Evolutionary conservation across 805 yeast genomes (phyloP), one percentile per base, ranked within the genome.

Genomic region (Wickerhamomyces silvicola): DNA sequence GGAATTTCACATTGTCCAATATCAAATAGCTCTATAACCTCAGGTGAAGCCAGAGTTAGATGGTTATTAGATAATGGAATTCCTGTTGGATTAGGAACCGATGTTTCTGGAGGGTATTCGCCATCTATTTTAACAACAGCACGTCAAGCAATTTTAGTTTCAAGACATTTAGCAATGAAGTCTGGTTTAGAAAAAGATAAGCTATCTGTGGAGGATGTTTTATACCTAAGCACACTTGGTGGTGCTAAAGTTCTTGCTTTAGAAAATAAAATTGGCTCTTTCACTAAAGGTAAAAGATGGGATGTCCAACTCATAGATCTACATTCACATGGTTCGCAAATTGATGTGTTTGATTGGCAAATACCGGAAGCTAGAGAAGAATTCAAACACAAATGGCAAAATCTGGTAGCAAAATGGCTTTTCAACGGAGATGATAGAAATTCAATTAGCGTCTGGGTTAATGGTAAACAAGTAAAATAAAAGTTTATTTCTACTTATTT

Each of bases 401-500:
- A 81, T 48, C 49, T 84, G 33, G 54, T 87, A 4, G 83, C 83
- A 38, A 87, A 86, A 56, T 92, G 98, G 98, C 62, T 90, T 7
- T 92, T 86, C 55, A 72, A 76, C 37, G 97, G 97, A 13, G 98
- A 92, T 58, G 97, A 92, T 55, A 70, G 97, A 50, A 92, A 92
- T 54, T 77, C 90, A 21, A 50, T 61, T 6, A 66, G 66, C 33
- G 96, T 90, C 11, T 92, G 84, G 82, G 88, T 88, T 24, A 75
- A 78, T 48, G 97, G 97, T 8, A 58, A 70, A 41, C 49, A 60
- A 33, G 90, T 83, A 17, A 54, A 42, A 28, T 36, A 31, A 12
- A 22, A 11, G 14, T 17, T 13, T n/a, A n/a, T n/a, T n/a, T n/a
- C n/a, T n/a, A n/a, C n/a, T n/a, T n/a, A n/a, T n/a, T n/a, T n/a